phyloP scores from a whole-genome alignment of 108 stramenopile species.

The Fistulifera solaris region DNA sequence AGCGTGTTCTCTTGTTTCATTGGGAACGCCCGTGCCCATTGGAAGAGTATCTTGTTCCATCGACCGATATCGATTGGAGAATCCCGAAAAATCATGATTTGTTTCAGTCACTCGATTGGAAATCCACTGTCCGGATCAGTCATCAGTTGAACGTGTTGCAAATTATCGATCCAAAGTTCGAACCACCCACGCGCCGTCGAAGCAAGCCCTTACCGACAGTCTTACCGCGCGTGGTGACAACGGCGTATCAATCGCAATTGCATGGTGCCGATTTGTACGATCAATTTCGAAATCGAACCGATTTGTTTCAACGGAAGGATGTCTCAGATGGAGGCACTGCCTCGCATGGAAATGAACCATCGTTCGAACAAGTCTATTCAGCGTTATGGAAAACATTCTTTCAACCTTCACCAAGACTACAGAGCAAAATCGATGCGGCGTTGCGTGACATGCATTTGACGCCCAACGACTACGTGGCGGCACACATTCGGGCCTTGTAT shows the following conservation, averaged over 20 bases:
- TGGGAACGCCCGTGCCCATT: constrained; percentile 37
- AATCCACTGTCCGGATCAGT: background rate
- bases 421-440: constrained; percentile 13
- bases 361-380: constrained; percentile 15
- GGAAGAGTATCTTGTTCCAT: constrained; percentile 36
- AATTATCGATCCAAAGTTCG: background rate
- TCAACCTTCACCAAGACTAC: constrained; percentile 33
- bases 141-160: background rate
- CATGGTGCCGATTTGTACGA: background rate
- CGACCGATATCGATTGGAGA: constrained; percentile 1
- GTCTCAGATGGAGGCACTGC: background rate
- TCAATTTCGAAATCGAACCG: background rate
- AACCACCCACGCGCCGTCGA: background rate
- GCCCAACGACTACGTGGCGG: constrained; percentile 27
- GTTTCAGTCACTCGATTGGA: background rate
- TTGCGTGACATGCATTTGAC: constrained; percentile 15
- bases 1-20: constrained; percentile 29
- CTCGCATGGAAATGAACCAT: background rate
- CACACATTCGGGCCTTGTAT: constrained; percentile 40
- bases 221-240: background rate
- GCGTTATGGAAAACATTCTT: constrained; percentile 31
- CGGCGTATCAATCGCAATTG: background rate
- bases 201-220: background rate
- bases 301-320: too few species aligned
- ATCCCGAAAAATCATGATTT: background rate